These are phyloP conservation scores for Rhizophlyctis rosea DNA, from an alignment of 192 early-diverging fungal species.

Conservation along the genomic window DNA sequence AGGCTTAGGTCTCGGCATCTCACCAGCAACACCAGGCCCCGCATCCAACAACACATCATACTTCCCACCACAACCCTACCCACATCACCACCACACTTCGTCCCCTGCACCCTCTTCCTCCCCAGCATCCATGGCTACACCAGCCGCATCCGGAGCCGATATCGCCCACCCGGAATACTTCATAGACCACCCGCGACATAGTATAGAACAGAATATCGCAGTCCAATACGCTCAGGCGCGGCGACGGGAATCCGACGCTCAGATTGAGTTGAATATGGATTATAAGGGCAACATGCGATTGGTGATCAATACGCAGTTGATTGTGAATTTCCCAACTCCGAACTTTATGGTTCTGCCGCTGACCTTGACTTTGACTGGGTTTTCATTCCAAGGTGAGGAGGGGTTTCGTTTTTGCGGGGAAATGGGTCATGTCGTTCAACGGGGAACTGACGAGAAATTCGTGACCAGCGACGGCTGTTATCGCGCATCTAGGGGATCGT, in stretches of 20 bases:
- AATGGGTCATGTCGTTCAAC: too few relatives aligned
- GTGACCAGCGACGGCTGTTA: constrained; percentile 52
- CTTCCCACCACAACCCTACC: constrained; percentile 2
- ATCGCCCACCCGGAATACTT: not conserved
- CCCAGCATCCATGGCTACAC: constrained; percentile 8
- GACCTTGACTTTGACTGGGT: constrained; percentile 51
- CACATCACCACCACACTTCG: not conserved
- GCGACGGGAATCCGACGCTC: constrained; percentile 44
- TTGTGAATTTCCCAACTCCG: constrained; percentile 63
- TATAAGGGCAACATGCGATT: constrained; percentile 55
- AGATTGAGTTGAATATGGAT: constrained; percentile 49
- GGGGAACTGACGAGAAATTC: too few relatives aligned
- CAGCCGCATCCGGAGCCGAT: not conserved
- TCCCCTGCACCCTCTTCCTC: constrained; percentile 5
- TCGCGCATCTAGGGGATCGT: constrained; percentile 57
- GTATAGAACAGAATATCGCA: constrained; percentile 31
- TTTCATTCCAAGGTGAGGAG: constrained; percentile 50
- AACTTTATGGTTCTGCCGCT: constrained; percentile 57
- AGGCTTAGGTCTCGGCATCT: constrained; percentile 23
- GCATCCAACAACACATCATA: not conserved
- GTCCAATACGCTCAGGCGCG: constrained; percentile 28
- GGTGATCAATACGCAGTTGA: constrained; percentile 50
- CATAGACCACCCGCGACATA: not conserved
- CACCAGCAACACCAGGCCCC: not conserved
- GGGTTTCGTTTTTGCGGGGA: too few relatives aligned